A percentile compares a stretch with the other conserved stretches of the same genome.
These are phyloP conservation scores for Zygoascus biomembranicola DNA, from an alignment of 805 yeast genomes.

Conservation along the genomic window DNA sequence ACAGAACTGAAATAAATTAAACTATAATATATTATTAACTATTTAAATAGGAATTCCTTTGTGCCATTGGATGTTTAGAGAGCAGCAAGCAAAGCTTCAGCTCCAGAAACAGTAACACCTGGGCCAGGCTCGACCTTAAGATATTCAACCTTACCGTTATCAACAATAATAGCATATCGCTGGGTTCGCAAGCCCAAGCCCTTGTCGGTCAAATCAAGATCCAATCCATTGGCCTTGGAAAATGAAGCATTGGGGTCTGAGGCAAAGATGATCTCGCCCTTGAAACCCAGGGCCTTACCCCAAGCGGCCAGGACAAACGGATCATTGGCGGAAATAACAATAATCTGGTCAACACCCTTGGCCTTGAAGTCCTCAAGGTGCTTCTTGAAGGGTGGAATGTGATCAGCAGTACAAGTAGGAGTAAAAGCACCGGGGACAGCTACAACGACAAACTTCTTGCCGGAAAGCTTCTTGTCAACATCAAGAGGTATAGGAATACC, in stretches of 20 bases:
- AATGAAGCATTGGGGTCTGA: constrained; percentile 58
- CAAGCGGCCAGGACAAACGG: constrained; percentile 67
- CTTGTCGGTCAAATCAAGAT: constrained; percentile 42
- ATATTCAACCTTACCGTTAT: constrained; percentile 46
- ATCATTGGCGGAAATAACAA: constrained; percentile 60
- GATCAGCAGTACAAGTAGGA: constrained; percentile 67
- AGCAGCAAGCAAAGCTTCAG: constrained; percentile 35
- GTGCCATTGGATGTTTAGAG: neutral
- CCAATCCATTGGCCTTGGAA: constrained; percentile 51
- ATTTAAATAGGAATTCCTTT: too few species aligned
- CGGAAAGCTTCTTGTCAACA: constrained; percentile 29
- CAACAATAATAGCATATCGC: constrained; percentile 67
- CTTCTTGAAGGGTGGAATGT: constrained; percentile 58
- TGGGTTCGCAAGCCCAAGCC: constrained; percentile 54
- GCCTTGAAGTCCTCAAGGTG: constrained; percentile 42
- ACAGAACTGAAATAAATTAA: too few species aligned
- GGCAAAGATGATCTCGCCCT: constrained; percentile 43
- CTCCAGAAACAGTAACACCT: constrained; percentile 39
- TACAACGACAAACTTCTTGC: constrained; percentile 57
- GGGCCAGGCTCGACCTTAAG: constrained; percentile 39
- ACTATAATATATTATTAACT: too few species aligned
- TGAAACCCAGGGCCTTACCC: constrained; percentile 42
- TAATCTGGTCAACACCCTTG: constrained; percentile 55
- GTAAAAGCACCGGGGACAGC: constrained; percentile 86
- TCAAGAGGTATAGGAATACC: constrained; percentile 32